A percentile compares a stretch with the other conserved stretches of the same genome.
Conservation (phyloP, 179 eudicot species). For the Gypsophila paniculata region DNA sequence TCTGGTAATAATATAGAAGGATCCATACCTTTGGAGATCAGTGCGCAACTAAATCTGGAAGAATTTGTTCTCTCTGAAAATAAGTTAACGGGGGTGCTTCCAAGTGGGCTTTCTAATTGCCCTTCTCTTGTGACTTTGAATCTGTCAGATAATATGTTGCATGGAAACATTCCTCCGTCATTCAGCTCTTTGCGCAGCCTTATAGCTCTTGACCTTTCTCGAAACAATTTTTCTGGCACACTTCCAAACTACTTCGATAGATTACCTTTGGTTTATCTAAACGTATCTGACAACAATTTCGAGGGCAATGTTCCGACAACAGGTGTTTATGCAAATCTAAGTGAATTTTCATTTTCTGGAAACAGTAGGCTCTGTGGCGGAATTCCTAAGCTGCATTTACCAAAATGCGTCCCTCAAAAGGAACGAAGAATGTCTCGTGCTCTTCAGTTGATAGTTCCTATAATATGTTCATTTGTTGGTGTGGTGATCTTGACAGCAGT, state of each 20-base stretch:
- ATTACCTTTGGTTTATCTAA: slow-evolving; percentile 3
- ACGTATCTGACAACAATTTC: slow-evolving; percentile 22
- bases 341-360: slow-evolving; percentile 5
- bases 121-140: not conserved
- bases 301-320: slow-evolving; percentile 23
- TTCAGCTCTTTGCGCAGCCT: slow-evolving; percentile 22
- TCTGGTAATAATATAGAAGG: slow-evolving; percentile 20
- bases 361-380: slow-evolving; percentile 24
- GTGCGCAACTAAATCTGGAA: slow-evolving; percentile 7
- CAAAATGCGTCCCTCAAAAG: not conserved
- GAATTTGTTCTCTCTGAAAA: slow-evolving; percentile 15
- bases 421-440: not conserved
- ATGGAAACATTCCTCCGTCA: slow-evolving; percentile 27
- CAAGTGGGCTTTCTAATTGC: not conserved
- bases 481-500: not conserved
- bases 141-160: slow-evolving; percentile 19
- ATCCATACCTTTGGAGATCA: slow-evolving; percentile 19
- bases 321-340: slow-evolving; percentile 10
- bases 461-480: not conserved
- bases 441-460: slow-evolving; percentile 3
- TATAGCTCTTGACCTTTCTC: slow-evolving; percentile 15
- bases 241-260: slow-evolving; percentile 10
- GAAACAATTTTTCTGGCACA: slow-evolving; percentile 18
- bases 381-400: slow-evolving; percentile 7
- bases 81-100: slow-evolving; percentile 20